Conservation (phyloP, 108 stramenopile species). For the Cyclotella distinguenda region DNA sequence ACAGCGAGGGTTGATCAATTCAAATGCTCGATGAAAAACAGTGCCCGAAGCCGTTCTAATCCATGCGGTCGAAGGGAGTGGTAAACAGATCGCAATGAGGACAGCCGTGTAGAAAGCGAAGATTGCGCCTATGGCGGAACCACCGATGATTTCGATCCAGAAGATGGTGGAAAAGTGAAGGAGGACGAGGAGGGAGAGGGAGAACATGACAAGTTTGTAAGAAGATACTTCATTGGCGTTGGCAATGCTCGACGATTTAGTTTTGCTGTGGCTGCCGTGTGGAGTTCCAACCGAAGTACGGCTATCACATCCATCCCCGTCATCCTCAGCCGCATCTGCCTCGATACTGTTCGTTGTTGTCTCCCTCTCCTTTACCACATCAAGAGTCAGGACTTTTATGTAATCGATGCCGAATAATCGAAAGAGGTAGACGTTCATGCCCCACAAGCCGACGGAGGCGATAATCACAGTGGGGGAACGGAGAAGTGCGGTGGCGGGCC, state of each 20-base stretch:
- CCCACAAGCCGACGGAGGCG: slow-evolving; percentile 79
- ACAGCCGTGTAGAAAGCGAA: slow-evolving; percentile 69
- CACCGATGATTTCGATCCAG: slow-evolving; percentile 66
- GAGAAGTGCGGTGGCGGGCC: slow-evolving; percentile 81
- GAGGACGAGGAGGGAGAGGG: slow-evolving; percentile 50
- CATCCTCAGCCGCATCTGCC: slow-evolving; percentile 19
- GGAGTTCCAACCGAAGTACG: slow-evolving; percentile 2
- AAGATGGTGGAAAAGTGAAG: slow-evolving; percentile 60
- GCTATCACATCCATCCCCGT: slow-evolving; percentile 9
- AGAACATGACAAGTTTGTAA: slow-evolving; percentile 59
- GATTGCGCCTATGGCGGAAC: slow-evolving; percentile 74
- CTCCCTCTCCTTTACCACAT: slow-evolving; percentile 60
- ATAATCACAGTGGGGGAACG: slow-evolving; percentile 82
- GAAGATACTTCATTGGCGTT: slow-evolving; percentile 51
- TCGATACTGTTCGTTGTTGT: neutral
- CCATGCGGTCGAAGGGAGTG: slow-evolving; percentile 65
- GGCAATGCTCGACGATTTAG: neutral
- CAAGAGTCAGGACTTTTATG: slow-evolving; percentile 65
- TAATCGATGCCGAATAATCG: slow-evolving; percentile 79
- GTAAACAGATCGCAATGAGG: slow-evolving; percentile 53
- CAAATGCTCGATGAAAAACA: slow-evolving; percentile 60
- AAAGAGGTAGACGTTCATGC: slow-evolving; percentile 86
- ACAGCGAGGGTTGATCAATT: slow-evolving; percentile 76
- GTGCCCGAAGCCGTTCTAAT: slow-evolving; percentile 56
- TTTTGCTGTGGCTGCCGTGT: neutral